Percentiles rank a stretch among this genome's conserved stretches.
These are phyloP conservation scores for Pseudohyphozyma bogoriensis DNA, from an alignment of 768 basidiomycete species.

Conservation along the genomic window DNA sequence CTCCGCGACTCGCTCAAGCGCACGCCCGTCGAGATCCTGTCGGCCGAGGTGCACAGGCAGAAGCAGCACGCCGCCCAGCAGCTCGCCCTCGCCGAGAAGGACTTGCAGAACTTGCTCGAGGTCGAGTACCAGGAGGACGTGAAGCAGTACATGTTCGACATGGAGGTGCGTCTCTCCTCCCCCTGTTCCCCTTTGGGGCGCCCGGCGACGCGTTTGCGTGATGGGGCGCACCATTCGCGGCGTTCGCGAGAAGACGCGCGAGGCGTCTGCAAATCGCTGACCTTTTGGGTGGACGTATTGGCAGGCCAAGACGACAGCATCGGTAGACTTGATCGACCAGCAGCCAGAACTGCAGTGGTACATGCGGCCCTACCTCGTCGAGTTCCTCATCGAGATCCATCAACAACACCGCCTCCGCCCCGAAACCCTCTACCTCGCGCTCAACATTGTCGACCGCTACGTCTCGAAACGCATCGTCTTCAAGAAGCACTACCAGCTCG, in stretches of 20 bases:
- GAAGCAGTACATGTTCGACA: conserved; percentile 84
- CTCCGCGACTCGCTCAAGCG: conserved; percentile 45
- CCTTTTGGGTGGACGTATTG: not conserved
- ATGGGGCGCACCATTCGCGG: no score
- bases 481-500: conserved; percentile 98
- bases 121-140: conserved; percentile 95
- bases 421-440: conserved; percentile 93
- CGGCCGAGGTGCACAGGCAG: conserved; percentile 34
- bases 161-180: conserved; percentile 69
- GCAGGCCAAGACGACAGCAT: conserved; percentile 76
- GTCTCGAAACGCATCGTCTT: conserved; percentile 97
- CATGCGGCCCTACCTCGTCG: conserved; percentile 97
- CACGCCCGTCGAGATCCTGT: conserved; percentile 46
- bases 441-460: conserved; percentile 98
- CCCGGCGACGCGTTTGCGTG: no score
- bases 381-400: conserved; percentile 97
- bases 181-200: not conserved
- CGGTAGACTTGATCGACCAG: conserved; percentile 94
- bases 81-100: conserved; percentile 49
- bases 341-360: conserved; percentile 99
- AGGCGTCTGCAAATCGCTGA: no score
- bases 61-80: conserved; percentile 31
- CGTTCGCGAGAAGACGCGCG: no score
- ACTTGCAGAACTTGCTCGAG: conserved; percentile 69
- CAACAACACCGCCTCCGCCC: conserved; percentile 95